Evolutionary conservation across 2,329 filamentous ascomycete genomes (phyloP).

Genomic region (Fusarium domesticum): DNA sequence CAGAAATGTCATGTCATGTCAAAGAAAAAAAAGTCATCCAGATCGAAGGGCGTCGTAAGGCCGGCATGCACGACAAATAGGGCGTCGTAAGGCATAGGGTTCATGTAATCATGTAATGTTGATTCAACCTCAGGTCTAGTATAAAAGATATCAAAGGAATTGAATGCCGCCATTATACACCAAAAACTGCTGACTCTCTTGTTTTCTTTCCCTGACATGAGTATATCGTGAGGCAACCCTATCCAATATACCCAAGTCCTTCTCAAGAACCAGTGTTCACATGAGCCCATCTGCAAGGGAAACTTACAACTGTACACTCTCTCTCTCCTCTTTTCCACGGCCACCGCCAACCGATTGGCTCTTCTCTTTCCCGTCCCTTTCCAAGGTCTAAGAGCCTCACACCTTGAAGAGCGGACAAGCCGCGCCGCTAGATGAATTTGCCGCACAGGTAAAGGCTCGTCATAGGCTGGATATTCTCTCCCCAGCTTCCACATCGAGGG

Average conservation of each 20-base stretch:
- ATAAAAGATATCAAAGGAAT: not conserved
- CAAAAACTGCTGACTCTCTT: not conserved
- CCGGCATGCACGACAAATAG: not conserved
- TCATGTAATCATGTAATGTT: not conserved
- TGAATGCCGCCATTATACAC: not conserved
- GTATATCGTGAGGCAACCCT: not conserved
- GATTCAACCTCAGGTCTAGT: not conserved
- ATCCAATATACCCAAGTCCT: not conserved
- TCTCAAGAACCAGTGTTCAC: not conserved
- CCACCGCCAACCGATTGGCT: not conserved
- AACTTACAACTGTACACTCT: too few relatives aligned
- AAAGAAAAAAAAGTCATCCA: not conserved
- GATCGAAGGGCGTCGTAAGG: not conserved
- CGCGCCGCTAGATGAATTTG: constrained; percentile 7
- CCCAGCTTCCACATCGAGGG: not conserved
- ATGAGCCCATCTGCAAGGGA: not conserved
- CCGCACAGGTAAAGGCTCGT: too few relatives aligned
- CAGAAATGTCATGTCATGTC: not conserved
- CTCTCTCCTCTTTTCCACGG: too few relatives aligned
- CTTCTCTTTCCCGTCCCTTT: not conserved
- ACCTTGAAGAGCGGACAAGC: constrained; percentile 8
- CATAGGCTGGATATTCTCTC: not conserved
- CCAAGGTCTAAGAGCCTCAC: constrained; percentile 1
- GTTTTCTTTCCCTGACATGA: not conserved
- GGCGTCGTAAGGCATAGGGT: not conserved